phyloP scores from a whole-genome alignment of 345 rosid genomes.

The Balakata baccata region DNA sequence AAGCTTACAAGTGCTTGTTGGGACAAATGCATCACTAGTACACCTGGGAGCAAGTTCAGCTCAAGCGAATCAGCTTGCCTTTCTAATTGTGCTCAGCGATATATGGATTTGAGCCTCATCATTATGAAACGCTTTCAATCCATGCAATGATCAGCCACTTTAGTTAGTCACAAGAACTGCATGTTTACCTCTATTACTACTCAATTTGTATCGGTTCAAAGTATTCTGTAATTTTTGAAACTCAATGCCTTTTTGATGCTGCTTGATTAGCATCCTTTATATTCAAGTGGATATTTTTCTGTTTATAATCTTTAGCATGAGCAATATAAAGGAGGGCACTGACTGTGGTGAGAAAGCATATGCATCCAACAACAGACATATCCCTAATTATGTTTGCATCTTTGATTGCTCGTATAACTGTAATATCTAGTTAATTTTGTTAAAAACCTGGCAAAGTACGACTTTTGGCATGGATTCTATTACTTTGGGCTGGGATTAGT shows the following conservation, averaged over 20 bases:
- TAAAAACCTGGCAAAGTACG: too few species aligned
- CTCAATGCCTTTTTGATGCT: background rate
- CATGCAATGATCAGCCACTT: constrained; percentile 42
- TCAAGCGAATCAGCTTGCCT: constrained; percentile 81
- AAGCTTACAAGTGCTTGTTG: constrained; percentile 83
- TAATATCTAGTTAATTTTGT: too few species aligned
- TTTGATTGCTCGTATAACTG: background rate
- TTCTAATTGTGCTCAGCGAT: constrained; percentile 70
- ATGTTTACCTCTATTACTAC: background rate
- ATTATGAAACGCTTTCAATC: constrained; percentile 82
- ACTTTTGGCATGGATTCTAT: too few species aligned
- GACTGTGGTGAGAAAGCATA: too few species aligned
- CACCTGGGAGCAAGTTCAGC: constrained; percentile 94
- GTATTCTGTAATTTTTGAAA: background rate
- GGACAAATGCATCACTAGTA: constrained; percentile 83
- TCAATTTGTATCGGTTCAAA: background rate
- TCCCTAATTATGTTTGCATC: background rate
- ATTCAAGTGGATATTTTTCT: background rate
- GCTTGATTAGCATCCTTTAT: constrained; percentile 1
- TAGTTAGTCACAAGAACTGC: constrained; percentile 12
- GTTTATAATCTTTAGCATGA: background rate
- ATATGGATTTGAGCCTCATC: constrained; percentile 67
- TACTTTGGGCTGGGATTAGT: too few species aligned
- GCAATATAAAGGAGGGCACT: too few species aligned
- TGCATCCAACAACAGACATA: too few species aligned